Conservation (phyloP, 1,139 yeast species). For the Kurtzmaniella quercitrusa region DNA sequence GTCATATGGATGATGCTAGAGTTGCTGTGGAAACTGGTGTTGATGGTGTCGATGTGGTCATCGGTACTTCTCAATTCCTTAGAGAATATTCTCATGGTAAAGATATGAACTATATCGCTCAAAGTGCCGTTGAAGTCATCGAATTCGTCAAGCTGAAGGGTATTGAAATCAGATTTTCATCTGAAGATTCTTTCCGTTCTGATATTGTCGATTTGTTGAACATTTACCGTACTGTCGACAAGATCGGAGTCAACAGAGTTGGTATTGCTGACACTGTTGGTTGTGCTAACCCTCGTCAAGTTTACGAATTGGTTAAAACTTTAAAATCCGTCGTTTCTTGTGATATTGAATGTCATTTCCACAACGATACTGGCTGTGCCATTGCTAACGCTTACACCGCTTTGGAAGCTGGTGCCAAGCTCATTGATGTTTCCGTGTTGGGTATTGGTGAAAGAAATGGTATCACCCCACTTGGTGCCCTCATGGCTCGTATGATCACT, state of each 20-base stretch:
- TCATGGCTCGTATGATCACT: constrained; percentile 99
- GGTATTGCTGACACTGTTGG: constrained; percentile 99
- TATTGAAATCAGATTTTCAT: constrained; percentile 92
- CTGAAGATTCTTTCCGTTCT: constrained; percentile 97
- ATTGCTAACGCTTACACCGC: constrained; percentile 98
- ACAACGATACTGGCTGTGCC: constrained; percentile 98
- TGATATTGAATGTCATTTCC: constrained; percentile 98
- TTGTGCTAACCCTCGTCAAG: constrained; percentile 98
- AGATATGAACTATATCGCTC: constrained; percentile 97
- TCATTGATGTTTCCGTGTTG: constrained; percentile 91
- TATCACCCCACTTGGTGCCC: constrained; percentile 94
- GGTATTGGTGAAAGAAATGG: constrained; percentile 99
- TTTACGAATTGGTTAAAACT: constrained; percentile 91
- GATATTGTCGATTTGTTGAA: constrained; percentile 93
- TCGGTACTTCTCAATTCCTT: constrained; percentile 94
- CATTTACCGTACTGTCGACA: constrained; percentile 94
- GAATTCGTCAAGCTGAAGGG: constrained; percentile 97
- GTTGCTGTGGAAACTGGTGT: constrained; percentile 98
- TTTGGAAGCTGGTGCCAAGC: constrained; percentile 93
- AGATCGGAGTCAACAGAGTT: constrained; percentile 96
- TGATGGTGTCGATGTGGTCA: constrained; percentile 97
- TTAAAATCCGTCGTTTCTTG: constrained; percentile 91
- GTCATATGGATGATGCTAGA: constrained; percentile 98
- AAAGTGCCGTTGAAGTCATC: constrained; percentile 93
- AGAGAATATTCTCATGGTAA: constrained; percentile 96